Base-by-base conservation (phyloP, 495 filamentous ascomycete species). In the Xylaria castorea region DNA sequence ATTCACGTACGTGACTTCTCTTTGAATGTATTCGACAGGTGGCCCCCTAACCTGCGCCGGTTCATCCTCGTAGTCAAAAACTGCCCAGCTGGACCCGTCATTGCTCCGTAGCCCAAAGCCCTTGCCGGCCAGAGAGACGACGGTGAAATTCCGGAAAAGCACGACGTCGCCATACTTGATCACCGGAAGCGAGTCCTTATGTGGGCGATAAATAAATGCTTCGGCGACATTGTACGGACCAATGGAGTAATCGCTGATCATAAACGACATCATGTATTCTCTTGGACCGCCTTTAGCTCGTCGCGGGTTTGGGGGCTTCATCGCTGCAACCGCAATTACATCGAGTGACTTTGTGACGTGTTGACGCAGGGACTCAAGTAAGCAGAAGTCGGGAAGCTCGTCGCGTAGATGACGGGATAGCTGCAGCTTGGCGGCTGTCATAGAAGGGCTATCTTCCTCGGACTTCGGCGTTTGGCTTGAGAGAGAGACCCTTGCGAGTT, bases 191-290 rank as follows among this genome's bases (percentile, higher is more conserved):
- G 89, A 87, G 16, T 87, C 86, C 74, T 90, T 91, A 77, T 91
- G 89, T 1, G 93, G 91, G 6, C 93, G 88, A 79, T 93, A 93
- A 20, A 97, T 83, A 70, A 92, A 89, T 0, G 93, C 92, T 72
- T 88, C 84, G 3, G 81, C 81, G 2, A 88, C 86, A 0, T 73
- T 66, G 30, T 74, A 75, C 1, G 87, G 85, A 0, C 82, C 84
- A 14, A 83, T 81, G 0, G 88, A 87, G 22, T 88, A 87, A 78
- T 97, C 94, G 0, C 91, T 92, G 67, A 97, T 83, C 48, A 88
- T 86, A 58, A 96, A 86, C 27, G 89, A 88, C 68, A 93, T 83
- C 77, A 87, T 85, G 79, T 89, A 95, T 76, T 97, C 91, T 69
- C 88, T 85, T 7, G 91, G 90, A 1, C 92, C 92, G 20, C 85